Conservation (phyloP, 1,139 yeast genomes). For the Diutina sp. region DNA sequence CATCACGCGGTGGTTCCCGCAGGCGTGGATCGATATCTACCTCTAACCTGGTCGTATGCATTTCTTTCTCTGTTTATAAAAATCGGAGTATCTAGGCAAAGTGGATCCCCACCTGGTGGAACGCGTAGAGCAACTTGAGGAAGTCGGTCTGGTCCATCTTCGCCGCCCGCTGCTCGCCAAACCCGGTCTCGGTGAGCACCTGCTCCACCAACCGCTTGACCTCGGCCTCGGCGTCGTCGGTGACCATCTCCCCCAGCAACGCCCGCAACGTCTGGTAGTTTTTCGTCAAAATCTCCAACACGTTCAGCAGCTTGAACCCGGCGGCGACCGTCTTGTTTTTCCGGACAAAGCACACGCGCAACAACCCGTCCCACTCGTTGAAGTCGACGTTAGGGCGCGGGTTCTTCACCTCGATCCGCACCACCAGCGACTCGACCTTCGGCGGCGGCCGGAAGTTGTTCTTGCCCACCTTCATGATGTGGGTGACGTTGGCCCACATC, state of each 20-base stretch:
- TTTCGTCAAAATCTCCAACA: slow-evolving; percentile 74
- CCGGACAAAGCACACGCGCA: slow-evolving; percentile 82
- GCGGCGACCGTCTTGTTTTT: slow-evolving; percentile 90
- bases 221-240: slow-evolving; percentile 28
- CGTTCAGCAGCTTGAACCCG: slow-evolving; percentile 76
- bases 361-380: slow-evolving; percentile 93
- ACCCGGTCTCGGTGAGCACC: slow-evolving; percentile 68
- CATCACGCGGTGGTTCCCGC: slow-evolving; percentile 21
- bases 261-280: slow-evolving; percentile 78
- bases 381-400: slow-evolving; percentile 91
- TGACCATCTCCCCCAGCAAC: slow-evolving; percentile 40
- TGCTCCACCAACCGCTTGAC: slow-evolving; percentile 43
- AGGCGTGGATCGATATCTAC: neutral
- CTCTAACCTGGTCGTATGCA: neutral
- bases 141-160: slow-evolving; percentile 94
- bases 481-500: slow-evolving; percentile 98
- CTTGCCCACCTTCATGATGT: slow-evolving; percentile 95
- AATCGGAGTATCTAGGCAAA: slow-evolving; percentile 39
- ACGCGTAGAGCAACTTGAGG: slow-evolving; percentile 73
- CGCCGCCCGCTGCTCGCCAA: slow-evolving; percentile 79
- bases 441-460: slow-evolving; percentile 98
- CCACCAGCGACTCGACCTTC: slow-evolving; percentile 94
- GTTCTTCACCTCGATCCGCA: slow-evolving; percentile 76
- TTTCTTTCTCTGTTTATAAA: neutral
- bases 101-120: slow-evolving; percentile 95